These are phyloP conservation scores for Sugiyamaella xylanicola DNA, from an alignment of 1,139 yeast genomes.

Conservation along the genomic window DNA sequence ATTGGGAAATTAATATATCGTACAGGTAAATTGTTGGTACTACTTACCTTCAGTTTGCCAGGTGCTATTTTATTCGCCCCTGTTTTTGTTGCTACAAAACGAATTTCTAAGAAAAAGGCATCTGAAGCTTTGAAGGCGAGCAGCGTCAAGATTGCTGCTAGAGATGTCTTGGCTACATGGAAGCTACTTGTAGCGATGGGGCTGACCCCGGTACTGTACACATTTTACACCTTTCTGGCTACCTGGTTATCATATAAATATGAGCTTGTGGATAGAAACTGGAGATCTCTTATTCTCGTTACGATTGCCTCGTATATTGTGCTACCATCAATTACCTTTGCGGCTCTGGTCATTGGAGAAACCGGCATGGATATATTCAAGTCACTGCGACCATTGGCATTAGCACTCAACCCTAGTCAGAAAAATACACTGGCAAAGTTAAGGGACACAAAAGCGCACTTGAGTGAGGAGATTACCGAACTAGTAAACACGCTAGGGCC, in stretches of 20 bases:
- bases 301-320: conserved; percentile 55
- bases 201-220: conserved; percentile 81
- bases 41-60: conserved; percentile 71
- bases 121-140: conserved; percentile 82
- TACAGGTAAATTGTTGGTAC: conserved; percentile 53
- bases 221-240: conserved; percentile 72
- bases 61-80: conserved; percentile 86
- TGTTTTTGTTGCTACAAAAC: conserved; percentile 75
- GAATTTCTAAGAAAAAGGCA: conserved; percentile 71
- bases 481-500: conserved; percentile 77
- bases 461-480: conserved; percentile 63
- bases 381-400: conserved; percentile 76
- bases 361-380: conserved; percentile 88
- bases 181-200: conserved; percentile 88
- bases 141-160: conserved; percentile 85
- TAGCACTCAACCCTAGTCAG: conserved; percentile 55
- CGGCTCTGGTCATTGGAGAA: conserved; percentile 89
- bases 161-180: conserved; percentile 96
- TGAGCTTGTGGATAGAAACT: conserved; percentile 29
- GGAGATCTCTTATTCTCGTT: conserved; percentile 37
- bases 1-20: conserved; percentile 56
- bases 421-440: conserved; percentile 59
- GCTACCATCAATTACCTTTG: conserved; percentile 75
- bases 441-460: conserved; percentile 54
- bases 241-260: conserved; percentile 45